A percentile compares a stretch with the other conserved stretches of the same genome.
These are phyloP conservation scores for Protostelium mycophagum DNA, from an alignment of 78 protist species.

Conservation along the genomic window DNA sequence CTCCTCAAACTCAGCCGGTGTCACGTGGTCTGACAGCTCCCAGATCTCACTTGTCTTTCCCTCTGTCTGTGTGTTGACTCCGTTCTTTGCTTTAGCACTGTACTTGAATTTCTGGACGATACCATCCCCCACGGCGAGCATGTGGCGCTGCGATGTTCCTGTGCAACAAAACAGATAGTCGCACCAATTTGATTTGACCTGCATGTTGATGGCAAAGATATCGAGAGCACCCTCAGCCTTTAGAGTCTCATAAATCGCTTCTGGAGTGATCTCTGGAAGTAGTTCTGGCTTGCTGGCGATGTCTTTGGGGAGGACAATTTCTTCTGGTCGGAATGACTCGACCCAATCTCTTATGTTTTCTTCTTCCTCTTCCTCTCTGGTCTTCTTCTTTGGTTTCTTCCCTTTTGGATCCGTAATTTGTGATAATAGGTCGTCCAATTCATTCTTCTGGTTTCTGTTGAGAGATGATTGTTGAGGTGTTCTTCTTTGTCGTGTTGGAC, in stretches of 20 bases:
- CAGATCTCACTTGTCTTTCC: neutral
- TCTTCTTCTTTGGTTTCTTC: neutral
- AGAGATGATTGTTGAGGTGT: neutral
- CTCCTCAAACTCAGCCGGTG: neutral
- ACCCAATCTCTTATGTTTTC: neutral
- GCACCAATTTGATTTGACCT: neutral
- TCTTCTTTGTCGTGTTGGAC: neutral
- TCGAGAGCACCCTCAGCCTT: neutral
- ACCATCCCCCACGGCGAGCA: neutral
- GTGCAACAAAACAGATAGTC: neutral
- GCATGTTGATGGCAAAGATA: neutral
- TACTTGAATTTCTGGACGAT: neutral
- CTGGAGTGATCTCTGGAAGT: neutral
- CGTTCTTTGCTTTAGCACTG: neutral
- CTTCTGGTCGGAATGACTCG: neutral
- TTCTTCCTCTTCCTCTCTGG: neutral
- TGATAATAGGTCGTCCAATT: neutral
- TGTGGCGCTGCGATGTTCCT: neutral
- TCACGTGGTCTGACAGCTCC: neutral
- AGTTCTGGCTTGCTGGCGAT: neutral
- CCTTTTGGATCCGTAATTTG: neutral
- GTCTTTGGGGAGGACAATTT: neutral
- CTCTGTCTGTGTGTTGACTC: neutral
- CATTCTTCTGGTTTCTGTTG: neutral
- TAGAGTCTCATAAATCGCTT: neutral